These are phyloP conservation scores for Aspergillus fructus DNA, from an alignment of 2,329 filamentous ascomycete genomes.

Conservation along the genomic window DNA sequence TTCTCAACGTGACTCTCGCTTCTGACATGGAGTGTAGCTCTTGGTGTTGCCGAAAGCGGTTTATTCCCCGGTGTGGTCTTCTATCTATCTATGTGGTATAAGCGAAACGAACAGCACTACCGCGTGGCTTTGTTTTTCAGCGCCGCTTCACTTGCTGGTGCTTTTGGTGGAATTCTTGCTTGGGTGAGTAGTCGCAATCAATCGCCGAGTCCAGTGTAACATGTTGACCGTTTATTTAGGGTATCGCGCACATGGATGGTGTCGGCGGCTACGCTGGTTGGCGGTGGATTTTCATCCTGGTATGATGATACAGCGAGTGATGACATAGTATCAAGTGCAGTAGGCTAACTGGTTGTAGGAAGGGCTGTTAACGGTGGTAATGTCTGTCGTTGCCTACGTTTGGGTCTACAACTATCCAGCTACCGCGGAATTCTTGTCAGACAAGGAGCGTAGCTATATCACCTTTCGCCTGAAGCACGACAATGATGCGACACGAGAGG, in stretches of 20 bases:
- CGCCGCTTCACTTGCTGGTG: constrained; percentile 57
- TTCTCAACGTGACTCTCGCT: neutral
- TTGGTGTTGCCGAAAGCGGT: constrained; percentile 54
- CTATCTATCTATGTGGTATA: constrained; percentile 65
- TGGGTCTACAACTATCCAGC: constrained; percentile 45
- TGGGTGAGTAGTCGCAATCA: constrained; percentile 31
- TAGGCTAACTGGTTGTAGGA: constrained; percentile 46
- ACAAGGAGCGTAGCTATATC: constrained; percentile 59
- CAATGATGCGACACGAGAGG: constrained; percentile 67
- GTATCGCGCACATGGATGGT: constrained; percentile 49
- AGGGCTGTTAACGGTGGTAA: constrained; percentile 67
- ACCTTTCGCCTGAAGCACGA: constrained; percentile 64
- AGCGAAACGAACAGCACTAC: constrained; percentile 58
- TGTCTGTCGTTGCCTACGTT: constrained; percentile 37
- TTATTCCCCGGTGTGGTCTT: constrained; percentile 57
- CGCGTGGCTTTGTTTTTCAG: constrained; percentile 62
- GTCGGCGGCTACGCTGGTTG: constrained; percentile 53
- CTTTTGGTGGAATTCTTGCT: constrained; percentile 62
- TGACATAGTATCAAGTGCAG: neutral
- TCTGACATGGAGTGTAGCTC: constrained; percentile 28
- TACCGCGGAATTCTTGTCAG: constrained; percentile 41
- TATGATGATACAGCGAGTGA: constrained; percentile 9
- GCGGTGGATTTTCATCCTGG: constrained; percentile 66
- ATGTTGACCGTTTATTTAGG: constrained; percentile 29
- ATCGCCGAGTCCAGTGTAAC: neutral